Percentiles rank a stretch among this genome's conserved stretches.
phyloP scores from a whole-genome alignment of 148 eudicot genomes.

The Nepenthes gracilis region DNA sequence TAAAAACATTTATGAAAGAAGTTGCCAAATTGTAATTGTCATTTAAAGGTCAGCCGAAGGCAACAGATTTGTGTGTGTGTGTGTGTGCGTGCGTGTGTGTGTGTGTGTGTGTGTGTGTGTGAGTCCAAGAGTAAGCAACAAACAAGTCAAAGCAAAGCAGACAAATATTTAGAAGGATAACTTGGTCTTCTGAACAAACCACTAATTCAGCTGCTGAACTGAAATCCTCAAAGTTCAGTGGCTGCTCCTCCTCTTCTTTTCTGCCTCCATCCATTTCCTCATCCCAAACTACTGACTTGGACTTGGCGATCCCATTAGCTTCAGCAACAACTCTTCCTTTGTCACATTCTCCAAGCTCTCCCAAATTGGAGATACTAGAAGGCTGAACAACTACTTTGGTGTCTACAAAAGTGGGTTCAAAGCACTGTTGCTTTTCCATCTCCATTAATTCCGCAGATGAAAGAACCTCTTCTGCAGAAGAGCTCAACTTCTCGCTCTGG shows the following conservation, averaged over 20 bases:
- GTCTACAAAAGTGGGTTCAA: slow-evolving; percentile 1
- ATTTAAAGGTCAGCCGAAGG: not conserved
- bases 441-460: slow-evolving; percentile 7
- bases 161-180: not conserved
- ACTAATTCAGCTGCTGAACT: slow-evolving; percentile 64
- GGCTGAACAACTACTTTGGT: not conserved
- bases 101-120: not conserved
- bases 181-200: slow-evolving; percentile 30
- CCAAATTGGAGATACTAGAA: slow-evolving; percentile 11
- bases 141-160: not conserved
- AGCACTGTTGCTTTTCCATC: slow-evolving; percentile 12
- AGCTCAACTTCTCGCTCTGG: slow-evolving; percentile 3
- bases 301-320: slow-evolving; percentile 8
- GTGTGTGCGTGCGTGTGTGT: no score
- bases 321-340: slow-evolving; percentile 15
- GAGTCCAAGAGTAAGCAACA: not conserved
- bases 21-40: no score
- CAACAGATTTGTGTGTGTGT: not conserved
- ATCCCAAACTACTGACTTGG: slow-evolving; percentile 13
- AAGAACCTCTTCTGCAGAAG: slow-evolving; percentile 13
- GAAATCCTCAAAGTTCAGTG: slow-evolving; percentile 51
- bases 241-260: slow-evolving; percentile 25
- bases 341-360: not conserved
- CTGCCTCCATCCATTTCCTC: slow-evolving; percentile 12
- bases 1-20: no score